Base-by-base conservation (phyloP, 2,329 filamentous ascomycete species). In the Fusarium vanettenii region DNA sequence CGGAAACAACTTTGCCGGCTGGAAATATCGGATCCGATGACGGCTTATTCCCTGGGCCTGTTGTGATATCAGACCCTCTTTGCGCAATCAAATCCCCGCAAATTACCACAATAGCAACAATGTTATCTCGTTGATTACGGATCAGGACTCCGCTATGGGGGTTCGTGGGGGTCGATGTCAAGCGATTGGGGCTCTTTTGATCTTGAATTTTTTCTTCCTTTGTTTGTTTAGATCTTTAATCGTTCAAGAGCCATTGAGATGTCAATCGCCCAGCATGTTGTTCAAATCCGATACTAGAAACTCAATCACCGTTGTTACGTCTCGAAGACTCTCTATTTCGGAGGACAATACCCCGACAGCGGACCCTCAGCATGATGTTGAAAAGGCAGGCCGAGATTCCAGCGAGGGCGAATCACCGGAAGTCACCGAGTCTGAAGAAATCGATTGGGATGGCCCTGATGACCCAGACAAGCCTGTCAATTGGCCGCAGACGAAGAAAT, bases 401-500 rank as follows among this genome's bases (percentile, higher is more conserved):
- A 39, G 56, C 14, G 22, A 60, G 56, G 22, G 22, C 11, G 56
- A 60, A 39, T 60, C 56, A 9, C 56, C 56, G 8, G 35, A 60
- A 13, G 22, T 41, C 5, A 65, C 63, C 6, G 63, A 50, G 2
- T 55, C 2, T 13, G 62, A 65, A 29, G 27, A 65, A 7, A 7
- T 52, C 20, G 68, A 66, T 20, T 73, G 69, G 69, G 41, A 66
- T 9, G 71, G 71, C 9, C 66, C 69, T 18, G 37, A 73, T 35
- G 69, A 73, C 16, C 69, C 69, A 4, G 66, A 69, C 39, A 60
- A 64, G 9, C 71, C 71, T 5, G 27, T 71, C 1, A 73, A 73
- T 20, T 73, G 71, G 71, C 60, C 69, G 16, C 60, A 68, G 6
- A 25, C 41, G 13, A 71, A 65, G 56, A 71, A 71, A 69, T 73